These are phyloP conservation scores for Rehmannia glutinosa DNA, from an alignment of 257 asterid species.

Conservation along the genomic window DNA sequence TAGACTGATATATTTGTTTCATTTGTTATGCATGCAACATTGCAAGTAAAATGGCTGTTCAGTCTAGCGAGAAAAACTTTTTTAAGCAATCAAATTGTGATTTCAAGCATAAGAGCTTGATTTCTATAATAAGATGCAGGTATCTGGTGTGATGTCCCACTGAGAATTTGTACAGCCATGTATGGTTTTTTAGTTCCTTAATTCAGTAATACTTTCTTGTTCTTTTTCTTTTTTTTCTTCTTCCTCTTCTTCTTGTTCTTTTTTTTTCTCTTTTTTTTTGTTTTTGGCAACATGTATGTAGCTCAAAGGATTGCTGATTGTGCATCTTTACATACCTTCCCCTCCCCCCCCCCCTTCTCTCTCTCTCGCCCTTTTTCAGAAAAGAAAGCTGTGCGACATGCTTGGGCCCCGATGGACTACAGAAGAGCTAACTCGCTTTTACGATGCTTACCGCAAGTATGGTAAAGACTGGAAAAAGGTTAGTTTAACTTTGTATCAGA, in stretches of 20 bases:
- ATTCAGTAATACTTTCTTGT: background rate
- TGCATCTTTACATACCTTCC: conserved; percentile 7
- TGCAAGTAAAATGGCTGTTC: background rate
- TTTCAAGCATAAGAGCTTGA: conserved; percentile 10
- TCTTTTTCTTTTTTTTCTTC: background rate
- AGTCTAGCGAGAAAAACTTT: background rate
- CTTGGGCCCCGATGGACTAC: conserved; percentile 83
- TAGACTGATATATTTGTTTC: background rate
- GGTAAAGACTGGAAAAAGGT: conserved; percentile 93
- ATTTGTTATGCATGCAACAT: background rate
- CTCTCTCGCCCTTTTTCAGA: conserved; percentile 34
- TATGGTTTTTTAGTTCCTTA: conserved; percentile 6
- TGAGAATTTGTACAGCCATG: conserved; percentile 8
- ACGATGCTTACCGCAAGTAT: conserved; percentile 78
- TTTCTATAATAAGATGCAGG: background rate
- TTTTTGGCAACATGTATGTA: background rate
- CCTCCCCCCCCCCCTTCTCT: background rate
- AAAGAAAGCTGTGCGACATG: conserved; percentile 74
- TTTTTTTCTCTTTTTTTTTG: background rate
- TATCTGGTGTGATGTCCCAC: background rate
- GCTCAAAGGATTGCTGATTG: background rate
- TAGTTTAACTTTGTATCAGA: conserved; percentile 19
- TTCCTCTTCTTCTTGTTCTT: background rate
- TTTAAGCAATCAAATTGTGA: background rate
- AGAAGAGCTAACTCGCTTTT: conserved; percentile 73